Conservation (phyloP, 2,329 filamentous ascomycete species). For the Cordyceps farinosa region DNA sequence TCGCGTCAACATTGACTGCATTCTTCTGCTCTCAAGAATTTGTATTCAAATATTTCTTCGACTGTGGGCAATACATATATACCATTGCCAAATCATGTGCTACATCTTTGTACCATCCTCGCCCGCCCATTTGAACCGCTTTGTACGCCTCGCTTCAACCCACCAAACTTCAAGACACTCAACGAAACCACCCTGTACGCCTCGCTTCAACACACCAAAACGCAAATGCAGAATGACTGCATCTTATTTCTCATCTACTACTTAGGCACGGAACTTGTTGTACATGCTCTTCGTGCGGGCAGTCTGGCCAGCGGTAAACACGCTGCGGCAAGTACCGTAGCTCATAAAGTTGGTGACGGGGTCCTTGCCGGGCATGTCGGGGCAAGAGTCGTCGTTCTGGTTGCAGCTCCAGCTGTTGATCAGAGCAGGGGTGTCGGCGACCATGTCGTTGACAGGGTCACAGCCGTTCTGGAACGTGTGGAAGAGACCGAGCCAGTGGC, state of each 20-base stretch:
- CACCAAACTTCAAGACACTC: not conserved
- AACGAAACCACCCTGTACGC: not conserved
- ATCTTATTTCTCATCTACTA: not conserved
- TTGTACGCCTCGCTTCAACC: not conserved
- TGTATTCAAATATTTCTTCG: not conserved
- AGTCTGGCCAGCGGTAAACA: conserved; percentile 18
- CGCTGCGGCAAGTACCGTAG: conserved; percentile 17
- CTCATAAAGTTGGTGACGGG: conserved; percentile 21
- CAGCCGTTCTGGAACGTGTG: conserved; percentile 39
- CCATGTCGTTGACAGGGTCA: conserved; percentile 22
- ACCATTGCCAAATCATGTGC: not conserved
- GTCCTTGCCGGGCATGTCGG: conserved; percentile 16
- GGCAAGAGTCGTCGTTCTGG: conserved; percentile 11
- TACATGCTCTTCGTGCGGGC: conserved; percentile 17
- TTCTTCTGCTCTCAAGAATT: not conserved
- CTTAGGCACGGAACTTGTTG: conserved; percentile 12
- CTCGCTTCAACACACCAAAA: not conserved
- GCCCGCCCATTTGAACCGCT: not conserved
- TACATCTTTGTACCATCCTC: not conserved
- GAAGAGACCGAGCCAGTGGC: conserved; percentile 40
- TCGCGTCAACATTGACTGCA: too few relatives aligned
- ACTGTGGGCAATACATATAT: not conserved
- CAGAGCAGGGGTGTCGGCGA: conserved; percentile 27
- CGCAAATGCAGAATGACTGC: not conserved
- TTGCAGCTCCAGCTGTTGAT: conserved; percentile 13